A percentile compares a stretch with the other conserved stretches of the same genome.
Conservation (phyloP, 2,329 filamentous ascomycete species). For the Magnaporthiopsis incrustans region DNA sequence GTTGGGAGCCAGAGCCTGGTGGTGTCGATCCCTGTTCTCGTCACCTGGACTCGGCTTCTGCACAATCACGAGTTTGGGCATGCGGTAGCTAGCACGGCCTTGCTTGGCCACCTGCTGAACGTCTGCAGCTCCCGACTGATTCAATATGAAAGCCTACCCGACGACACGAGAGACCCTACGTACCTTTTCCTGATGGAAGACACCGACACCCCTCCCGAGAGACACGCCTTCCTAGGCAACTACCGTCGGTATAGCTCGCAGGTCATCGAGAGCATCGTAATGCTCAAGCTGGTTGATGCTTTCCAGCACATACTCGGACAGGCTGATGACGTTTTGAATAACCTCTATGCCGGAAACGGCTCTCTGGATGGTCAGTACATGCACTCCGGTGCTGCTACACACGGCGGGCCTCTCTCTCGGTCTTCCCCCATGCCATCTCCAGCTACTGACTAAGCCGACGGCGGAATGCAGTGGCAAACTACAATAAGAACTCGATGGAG, state of each 20-base stretch:
- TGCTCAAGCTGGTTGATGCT: conserved; percentile 74
- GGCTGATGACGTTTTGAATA: conserved; percentile 65
- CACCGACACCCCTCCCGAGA: conserved; percentile 87
- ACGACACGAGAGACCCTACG: conserved; percentile 72
- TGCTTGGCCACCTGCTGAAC: conserved; percentile 71
- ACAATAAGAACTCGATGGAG: conserved; percentile 62
- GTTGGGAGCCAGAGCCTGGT: conserved; percentile 81
- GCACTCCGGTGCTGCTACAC: background rate
- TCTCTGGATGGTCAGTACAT: conserved; percentile 53
- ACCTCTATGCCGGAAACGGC: conserved; percentile 64
- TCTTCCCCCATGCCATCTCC: background rate
- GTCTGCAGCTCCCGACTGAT: conserved; percentile 77
- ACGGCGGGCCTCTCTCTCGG: background rate
- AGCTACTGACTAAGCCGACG: conserved; percentile 8
- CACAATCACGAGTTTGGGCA: conserved; percentile 60
- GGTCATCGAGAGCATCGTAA: conserved; percentile 80
- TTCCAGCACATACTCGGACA: conserved; percentile 78
- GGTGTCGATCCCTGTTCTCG: conserved; percentile 85
- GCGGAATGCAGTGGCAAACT: conserved; percentile 38
- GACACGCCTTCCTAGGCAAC: conserved; percentile 91
- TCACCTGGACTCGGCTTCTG: conserved; percentile 81
- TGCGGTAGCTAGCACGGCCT: conserved; percentile 51
- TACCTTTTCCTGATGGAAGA: conserved; percentile 82
- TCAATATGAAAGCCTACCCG: conserved; percentile 78
- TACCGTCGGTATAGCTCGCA: conserved; percentile 86